Evolutionary conservation across 306 rosid species (phyloP).

Genomic region (Abrus pulchellus): DNA sequence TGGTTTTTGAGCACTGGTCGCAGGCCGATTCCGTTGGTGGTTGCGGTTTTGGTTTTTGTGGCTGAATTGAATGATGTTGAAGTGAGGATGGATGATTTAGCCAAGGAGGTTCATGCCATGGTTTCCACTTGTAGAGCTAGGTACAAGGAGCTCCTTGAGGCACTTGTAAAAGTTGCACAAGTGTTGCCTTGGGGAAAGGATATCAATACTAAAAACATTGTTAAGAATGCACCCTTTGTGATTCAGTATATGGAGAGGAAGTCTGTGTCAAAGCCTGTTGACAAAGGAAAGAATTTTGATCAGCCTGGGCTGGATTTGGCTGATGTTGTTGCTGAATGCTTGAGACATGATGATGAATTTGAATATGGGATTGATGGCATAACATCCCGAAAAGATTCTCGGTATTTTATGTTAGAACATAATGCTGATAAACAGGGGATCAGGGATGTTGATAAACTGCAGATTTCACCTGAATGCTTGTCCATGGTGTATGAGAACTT

Average conservation of each 20-base stretch:
- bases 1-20: conserved; percentile 87
- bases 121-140: conserved; percentile 68
- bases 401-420: conserved; percentile 46
- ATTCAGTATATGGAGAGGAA: conserved; percentile 82
- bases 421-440: neutral
- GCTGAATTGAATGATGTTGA: conserved; percentile 67
- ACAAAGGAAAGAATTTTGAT: conserved; percentile 49
- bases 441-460: conserved; percentile 45
- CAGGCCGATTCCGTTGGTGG: conserved; percentile 77
- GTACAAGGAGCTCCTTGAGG: conserved; percentile 70
- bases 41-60: conserved; percentile 73
- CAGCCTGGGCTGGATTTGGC: conserved; percentile 58
- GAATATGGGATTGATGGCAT: conserved; percentile 44
- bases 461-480: conserved; percentile 73
- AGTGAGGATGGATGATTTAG: conserved; percentile 61
- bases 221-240: conserved; percentile 69
- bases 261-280: conserved; percentile 60
- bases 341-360: conserved; percentile 46
- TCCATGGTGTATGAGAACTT: conserved; percentile 61
- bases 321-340: conserved; percentile 62
- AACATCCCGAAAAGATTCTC: conserved; percentile 48
- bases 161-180: conserved; percentile 76
- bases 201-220: conserved; percentile 67
- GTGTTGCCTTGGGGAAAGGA: conserved; percentile 92
- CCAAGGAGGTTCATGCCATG: conserved; percentile 64